Evolutionary conservation across 106 monocot species (phyloP), one percentile per base, ranked within the genome.

Genomic region (Narthecium ossifragum): DNA sequence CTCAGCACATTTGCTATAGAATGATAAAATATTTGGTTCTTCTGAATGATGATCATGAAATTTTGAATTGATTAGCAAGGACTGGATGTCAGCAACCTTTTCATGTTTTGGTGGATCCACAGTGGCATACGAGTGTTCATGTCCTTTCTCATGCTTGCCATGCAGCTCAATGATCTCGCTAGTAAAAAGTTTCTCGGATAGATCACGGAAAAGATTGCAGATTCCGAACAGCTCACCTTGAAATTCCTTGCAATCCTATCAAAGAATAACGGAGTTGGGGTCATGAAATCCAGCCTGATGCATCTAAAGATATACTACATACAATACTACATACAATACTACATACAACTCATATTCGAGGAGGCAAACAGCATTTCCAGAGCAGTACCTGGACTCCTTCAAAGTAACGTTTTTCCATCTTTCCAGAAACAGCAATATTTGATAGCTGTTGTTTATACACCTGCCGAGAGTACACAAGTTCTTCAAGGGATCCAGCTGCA

Each of bases 171-270:
- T 79, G 41, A 93, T 93, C 52, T 88, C 88, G 33, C 82, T 85
- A 31, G 88, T 93, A 70, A 88, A 93, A 34, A 85, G 85, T 57
- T 85, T 88, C 46, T 93, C 88, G 39, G 88, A 88, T 30, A 93
- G 66, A 37, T 93, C 88, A 34, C 85, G 82, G 41, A 93, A 93
- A 53, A 93, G 69, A 64, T 93, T 93, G 64, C 79, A 88, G 40
- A 93, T 93, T 67, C 93, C 93, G 82, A 93, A 93, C 17, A 93
- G 74, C 45, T 93, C 88, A 6, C 93, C 93, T 70, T 93, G 65
- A 64, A 88, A 93, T 72, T 93, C 82, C 64, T 93, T 93, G 76
- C 87, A 82, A 59, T 93, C 93, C 93, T 88, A 53, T 47, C 26
- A 21, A 53, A 8, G 59, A 51, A 40, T 25, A 33, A 78, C 27